These are phyloP conservation scores for Clitopilus hobsonii DNA, from an alignment of 768 basidiomycete genomes.

Conservation along the genomic window DNA sequence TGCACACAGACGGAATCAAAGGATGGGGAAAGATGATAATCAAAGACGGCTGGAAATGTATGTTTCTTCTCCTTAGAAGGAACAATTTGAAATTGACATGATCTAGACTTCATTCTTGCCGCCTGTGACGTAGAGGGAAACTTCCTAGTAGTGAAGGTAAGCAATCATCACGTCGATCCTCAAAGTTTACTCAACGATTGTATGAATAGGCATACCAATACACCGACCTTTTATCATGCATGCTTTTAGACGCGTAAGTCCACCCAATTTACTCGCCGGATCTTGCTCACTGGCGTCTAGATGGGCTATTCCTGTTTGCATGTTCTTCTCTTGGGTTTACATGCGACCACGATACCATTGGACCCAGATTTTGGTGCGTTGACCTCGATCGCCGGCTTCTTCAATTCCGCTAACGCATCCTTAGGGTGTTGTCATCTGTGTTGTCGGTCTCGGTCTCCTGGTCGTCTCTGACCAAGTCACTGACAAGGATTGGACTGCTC, in stretches of 20 bases:
- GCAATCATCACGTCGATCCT: slow-evolving; percentile 3
- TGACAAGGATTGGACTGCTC: slow-evolving; percentile 66
- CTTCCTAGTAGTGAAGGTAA: slow-evolving; percentile 75
- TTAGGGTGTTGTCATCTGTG: slow-evolving; percentile 69
- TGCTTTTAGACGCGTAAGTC: slow-evolving; percentile 84
- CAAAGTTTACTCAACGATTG: background rate
- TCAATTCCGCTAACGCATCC: background rate
- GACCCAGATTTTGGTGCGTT: slow-evolving; percentile 71
- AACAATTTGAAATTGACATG: background rate
- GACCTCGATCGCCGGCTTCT: background rate
- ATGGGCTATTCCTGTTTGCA: slow-evolving; percentile 87
- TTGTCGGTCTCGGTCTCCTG: slow-evolving; percentile 74
- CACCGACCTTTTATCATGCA: slow-evolving; percentile 83
- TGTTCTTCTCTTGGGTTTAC: slow-evolving; percentile 81
- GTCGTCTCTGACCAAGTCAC: slow-evolving; percentile 78
- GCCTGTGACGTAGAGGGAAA: slow-evolving; percentile 86
- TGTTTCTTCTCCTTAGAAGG: slow-evolving; percentile 14
- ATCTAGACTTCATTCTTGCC: slow-evolving; percentile 69
- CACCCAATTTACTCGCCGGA: background rate
- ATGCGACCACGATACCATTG: slow-evolving; percentile 77
- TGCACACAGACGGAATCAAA: slow-evolving; percentile 63
- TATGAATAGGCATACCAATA: slow-evolving; percentile 67
- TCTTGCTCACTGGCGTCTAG: slow-evolving; percentile 25
- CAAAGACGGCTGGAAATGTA: slow-evolving; percentile 87
- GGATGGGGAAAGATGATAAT: slow-evolving; percentile 76